Base-by-base conservation (phyloP, 2,329 filamentous ascomycete genomes). In the Xylaria polymorpha region DNA sequence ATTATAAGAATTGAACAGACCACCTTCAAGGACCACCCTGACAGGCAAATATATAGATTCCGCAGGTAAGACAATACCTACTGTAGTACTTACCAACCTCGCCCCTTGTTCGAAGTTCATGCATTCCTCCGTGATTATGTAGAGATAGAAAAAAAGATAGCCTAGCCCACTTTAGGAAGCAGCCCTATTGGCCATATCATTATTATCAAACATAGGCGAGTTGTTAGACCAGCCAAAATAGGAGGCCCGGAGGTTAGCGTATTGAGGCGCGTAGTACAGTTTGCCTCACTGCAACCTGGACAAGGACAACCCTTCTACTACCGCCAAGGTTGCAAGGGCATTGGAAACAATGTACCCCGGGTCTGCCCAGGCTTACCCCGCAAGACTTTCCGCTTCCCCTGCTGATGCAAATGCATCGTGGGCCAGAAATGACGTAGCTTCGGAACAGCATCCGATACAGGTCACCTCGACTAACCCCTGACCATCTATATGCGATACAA, bases 381-480 rank as follows among this genome's bases (percentile, higher is more conserved):
- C 35, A 37, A 37, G 35, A 9, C 35, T 37, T 37, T 6, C 35
- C 7, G 10, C 35, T 37, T 37, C 35, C 35, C 35, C 35, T 37
- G 10, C 35, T 37, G 7, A 37, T 22, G 18, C 18, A 22, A 25
- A 46, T 35, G 3, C 18, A 48, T 29, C 14, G 8, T 14, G 18
- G 18, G 6, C 20, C n/a, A 59, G 41, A 48, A 15, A 35, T 59
- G 57, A 35, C 57, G 57, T 59, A 22, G 15, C 57, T 46, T 59
- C 57, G 57, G 57, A 46, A 59, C 18, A 41, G 41, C 57, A 46
- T 35, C 57, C 57, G 57, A 59, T 46, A 35, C 14, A 14, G 25
- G 25, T 4, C 18, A 29, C 41, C 18, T 46, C 9, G 15, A 8
- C 41, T 14, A 35, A 59, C 15, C 20, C 57, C 20, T 14, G 6